phyloP scores from a whole-genome alignment of 108 stramenopile species.

The Schizochytrium sp. region DNA sequence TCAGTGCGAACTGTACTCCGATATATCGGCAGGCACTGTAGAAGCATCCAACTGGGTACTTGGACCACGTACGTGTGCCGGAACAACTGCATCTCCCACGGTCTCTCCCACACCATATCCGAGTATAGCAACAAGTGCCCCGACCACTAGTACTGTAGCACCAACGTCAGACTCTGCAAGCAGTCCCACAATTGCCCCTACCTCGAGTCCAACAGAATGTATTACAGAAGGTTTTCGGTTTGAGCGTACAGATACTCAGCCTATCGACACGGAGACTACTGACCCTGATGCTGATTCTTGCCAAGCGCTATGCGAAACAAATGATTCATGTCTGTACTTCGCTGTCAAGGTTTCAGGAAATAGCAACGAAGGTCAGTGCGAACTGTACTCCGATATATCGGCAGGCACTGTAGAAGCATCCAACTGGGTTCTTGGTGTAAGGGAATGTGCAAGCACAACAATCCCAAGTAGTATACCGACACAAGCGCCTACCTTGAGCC shows the following conservation, averaged over 20 bases:
- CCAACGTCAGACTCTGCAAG: no score
- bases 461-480: neutral
- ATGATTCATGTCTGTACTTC: neutral
- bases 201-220: no score
- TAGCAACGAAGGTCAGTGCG: neutral
- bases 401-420: neutral
- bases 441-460: neutral
- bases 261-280: no score
- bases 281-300: neutral
- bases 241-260: neutral
- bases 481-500: neutral
- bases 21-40: no score
- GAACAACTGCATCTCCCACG: no score
- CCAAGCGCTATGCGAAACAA: neutral
- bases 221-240: neutral
- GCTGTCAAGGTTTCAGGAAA: neutral
- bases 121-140: no score
- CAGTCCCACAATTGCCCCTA: no score
- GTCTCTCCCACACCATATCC: no score
- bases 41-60: no score
- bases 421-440: neutral
- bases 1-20: no score
- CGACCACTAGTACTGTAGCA: no score
- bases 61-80: no score
- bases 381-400: neutral